Evolutionary conservation across 371 early-diverging fungal species (phyloP).

Genomic region (Mucor velutinosus): DNA sequence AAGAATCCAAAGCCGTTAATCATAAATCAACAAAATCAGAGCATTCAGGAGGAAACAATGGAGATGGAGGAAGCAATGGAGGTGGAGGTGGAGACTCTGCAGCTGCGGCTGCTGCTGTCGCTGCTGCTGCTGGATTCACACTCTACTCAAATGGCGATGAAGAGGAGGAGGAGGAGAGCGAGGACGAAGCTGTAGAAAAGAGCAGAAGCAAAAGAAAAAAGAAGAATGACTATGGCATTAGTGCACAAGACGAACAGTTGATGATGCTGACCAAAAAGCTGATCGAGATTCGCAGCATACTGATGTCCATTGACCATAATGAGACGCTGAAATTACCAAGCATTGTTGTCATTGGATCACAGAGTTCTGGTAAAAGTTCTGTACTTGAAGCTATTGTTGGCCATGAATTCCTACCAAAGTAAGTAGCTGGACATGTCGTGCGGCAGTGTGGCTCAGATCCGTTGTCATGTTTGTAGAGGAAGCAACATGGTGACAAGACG

Average conservation of each 20-base stretch:
- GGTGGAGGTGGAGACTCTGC: slow-evolving; percentile 11
- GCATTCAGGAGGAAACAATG: slow-evolving; percentile 6
- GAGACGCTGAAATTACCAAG: slow-evolving; percentile 87
- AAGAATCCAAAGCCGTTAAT: slow-evolving; percentile 16
- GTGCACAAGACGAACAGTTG: slow-evolving; percentile 66
- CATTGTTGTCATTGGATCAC: slow-evolving; percentile 98
- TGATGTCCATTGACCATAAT: slow-evolving; percentile 81
- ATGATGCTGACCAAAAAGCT: slow-evolving; percentile 91
- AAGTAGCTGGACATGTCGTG: slow-evolving; percentile 22
- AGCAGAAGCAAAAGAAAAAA: slow-evolving; percentile 22
- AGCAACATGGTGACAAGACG: slow-evolving; percentile 98
- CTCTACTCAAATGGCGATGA: slow-evolving; percentile 13
- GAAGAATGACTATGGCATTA: slow-evolving; percentile 24
- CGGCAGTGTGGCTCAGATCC: background rate
- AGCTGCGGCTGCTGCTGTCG: slow-evolving; percentile 33
- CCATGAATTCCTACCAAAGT: slow-evolving; percentile 98
- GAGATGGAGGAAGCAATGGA: slow-evolving; percentile 11
- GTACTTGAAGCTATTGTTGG: slow-evolving; percentile 99
- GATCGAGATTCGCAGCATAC: slow-evolving; percentile 91
- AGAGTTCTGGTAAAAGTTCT: slow-evolving; percentile 90
- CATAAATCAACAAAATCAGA: slow-evolving; percentile 14
- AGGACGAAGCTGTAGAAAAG: slow-evolving; percentile 16
- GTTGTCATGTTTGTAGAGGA: slow-evolving; percentile 61
- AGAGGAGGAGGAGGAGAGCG: slow-evolving; percentile 22
- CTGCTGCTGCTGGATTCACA: slow-evolving; percentile 11